Evolutionary conservation across 1,284 basidiomycete species (phyloP).

Genomic region (Ustilago esculenta): DNA sequence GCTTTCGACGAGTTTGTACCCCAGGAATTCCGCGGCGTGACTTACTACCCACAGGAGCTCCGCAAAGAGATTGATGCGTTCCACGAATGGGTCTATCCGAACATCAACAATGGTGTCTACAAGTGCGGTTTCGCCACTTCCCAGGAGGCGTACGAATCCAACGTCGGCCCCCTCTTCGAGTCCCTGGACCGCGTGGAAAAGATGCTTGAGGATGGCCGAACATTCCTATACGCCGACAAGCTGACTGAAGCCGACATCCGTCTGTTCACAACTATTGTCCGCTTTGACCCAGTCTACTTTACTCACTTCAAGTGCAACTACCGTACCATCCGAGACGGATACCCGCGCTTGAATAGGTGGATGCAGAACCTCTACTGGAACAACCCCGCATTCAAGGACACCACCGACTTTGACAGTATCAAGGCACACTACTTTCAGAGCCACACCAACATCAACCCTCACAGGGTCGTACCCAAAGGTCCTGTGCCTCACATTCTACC

Average conservation of each 20-base stretch:
- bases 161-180: conserved; percentile 75
- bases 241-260: conserved; percentile 89
- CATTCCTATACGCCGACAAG: conserved; percentile 81
- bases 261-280: conserved; percentile 87
- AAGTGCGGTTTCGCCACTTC: conserved; percentile 86
- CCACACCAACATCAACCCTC: conserved; percentile 63
- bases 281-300: conserved; percentile 84
- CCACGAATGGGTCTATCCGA: conserved; percentile 79
- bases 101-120: conserved; percentile 74
- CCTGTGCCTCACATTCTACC: conserved; percentile 60
- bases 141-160: conserved; percentile 82
- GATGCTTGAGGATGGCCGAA: conserved; percentile 76
- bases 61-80: conserved; percentile 83
- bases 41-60: conserved; percentile 75
- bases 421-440: conserved; percentile 68
- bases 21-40: conserved; percentile 42
- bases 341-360: conserved; percentile 70
- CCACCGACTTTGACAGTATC: conserved; percentile 79
- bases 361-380: conserved; percentile 91
- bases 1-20: conserved; percentile 64
- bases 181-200: conserved; percentile 84
- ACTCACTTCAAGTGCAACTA: conserved; percentile 91
- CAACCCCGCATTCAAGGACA: conserved; percentile 82
- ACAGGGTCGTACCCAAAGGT: conserved; percentile 59
- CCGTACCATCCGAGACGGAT: conserved; percentile 55